These are phyloP conservation scores for Coniophora puteana DNA, from an alignment of 1,284 basidiomycete genomes.

Conservation along the genomic window DNA sequence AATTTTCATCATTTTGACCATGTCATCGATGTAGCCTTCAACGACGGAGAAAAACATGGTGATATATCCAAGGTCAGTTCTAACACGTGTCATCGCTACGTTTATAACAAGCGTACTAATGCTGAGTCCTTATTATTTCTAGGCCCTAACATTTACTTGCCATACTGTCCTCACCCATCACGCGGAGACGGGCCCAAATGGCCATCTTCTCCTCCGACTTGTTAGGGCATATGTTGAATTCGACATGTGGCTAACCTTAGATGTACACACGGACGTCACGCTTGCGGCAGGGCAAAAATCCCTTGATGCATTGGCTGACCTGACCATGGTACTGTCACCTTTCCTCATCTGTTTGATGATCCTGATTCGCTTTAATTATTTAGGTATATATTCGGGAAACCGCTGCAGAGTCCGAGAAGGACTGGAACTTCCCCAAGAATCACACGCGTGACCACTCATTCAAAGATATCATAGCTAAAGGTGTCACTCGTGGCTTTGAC, in stretches of 20 bases:
- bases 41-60: background rate
- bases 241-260: slow-evolving; percentile 11
- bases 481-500: slow-evolving; percentile 18
- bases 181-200: background rate
- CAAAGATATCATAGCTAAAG: slow-evolving; percentile 22
- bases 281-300: background rate
- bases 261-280: slow-evolving; percentile 16
- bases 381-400: background rate
- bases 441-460: slow-evolving; percentile 18
- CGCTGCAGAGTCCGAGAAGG: background rate
- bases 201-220: slow-evolving; percentile 10
- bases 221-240: slow-evolving; percentile 11
- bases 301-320: background rate
- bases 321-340: background rate
- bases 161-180: slow-evolving; percentile 23
- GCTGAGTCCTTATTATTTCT: background rate
- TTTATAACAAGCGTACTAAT: background rate
- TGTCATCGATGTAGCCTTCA: background rate
- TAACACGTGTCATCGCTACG: background rate
- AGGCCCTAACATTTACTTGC: slow-evolving; percentile 27
- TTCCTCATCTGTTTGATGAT: background rate
- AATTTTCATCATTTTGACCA: slow-evolving; percentile 1
- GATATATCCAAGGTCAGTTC: slow-evolving; percentile 3
- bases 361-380: no score
- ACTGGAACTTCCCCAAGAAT: slow-evolving; percentile 13